These are phyloP conservation scores for Penicillium waksmanii DNA, from an alignment of 495 filamentous ascomycete species.

Conservation along the genomic window DNA sequence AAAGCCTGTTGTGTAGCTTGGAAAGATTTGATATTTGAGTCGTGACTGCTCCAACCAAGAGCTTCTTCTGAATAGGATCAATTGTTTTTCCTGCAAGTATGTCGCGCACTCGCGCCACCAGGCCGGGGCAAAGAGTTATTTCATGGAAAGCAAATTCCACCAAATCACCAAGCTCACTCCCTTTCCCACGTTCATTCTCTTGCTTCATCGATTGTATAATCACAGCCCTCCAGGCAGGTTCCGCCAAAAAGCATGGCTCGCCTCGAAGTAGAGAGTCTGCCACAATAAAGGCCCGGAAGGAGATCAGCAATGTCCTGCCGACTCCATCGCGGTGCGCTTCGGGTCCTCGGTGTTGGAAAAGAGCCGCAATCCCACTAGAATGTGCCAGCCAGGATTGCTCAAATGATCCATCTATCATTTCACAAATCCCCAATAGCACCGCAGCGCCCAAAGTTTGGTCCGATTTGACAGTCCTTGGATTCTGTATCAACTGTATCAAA, in stretches of 20 bases:
- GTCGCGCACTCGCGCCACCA: slow-evolving; percentile 20
- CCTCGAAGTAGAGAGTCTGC: slow-evolving; percentile 28
- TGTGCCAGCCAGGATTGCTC: slow-evolving; percentile 37
- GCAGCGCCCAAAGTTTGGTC: slow-evolving; percentile 27
- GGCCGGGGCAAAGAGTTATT: slow-evolving; percentile 25
- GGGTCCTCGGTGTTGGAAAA: slow-evolving; percentile 33
- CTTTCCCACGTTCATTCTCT: slow-evolving; percentile 18
- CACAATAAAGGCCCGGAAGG: slow-evolving; percentile 36
- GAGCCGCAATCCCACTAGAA: slow-evolving; percentile 33
- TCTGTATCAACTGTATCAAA: slow-evolving; percentile 13
- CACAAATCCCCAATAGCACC: slow-evolving; percentile 34
- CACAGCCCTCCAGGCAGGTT: slow-evolving; percentile 30
- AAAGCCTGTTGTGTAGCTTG: background rate
- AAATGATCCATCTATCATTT: slow-evolving; percentile 33
- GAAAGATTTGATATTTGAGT: background rate
- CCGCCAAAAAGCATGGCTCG: slow-evolving; percentile 32
- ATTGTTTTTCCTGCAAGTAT: background rate
- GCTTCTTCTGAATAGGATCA: background rate
- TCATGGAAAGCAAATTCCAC: slow-evolving; percentile 27
- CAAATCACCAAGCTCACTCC: slow-evolving; percentile 21
- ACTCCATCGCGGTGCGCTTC: slow-evolving; percentile 31
- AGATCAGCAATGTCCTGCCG: slow-evolving; percentile 29
- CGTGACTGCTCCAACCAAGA: background rate
- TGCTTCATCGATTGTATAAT: slow-evolving; percentile 18
- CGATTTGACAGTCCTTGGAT: slow-evolving; percentile 21